Base-by-base conservation (phyloP, 108 stramenopile genomes). In the Tribonema minus region DNA sequence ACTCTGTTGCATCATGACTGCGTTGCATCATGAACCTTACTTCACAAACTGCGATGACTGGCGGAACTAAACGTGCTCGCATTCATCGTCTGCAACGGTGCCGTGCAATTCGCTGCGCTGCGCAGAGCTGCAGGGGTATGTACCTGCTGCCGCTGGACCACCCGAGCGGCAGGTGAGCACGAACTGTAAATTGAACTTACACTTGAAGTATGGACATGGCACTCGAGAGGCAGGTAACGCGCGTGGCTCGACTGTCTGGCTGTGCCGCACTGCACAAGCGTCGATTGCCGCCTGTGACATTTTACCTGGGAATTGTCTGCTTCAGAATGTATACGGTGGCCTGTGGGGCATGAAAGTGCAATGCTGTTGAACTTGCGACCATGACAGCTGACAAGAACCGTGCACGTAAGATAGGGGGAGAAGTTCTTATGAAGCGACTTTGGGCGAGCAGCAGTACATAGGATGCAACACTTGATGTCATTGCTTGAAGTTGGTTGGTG, bases 101-200 rank as follows among this genome's bases (percentile, higher is more conserved):
- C n/a, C n/a, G n/a, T n/a, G n/a, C 20, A 54, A 9, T 54, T 15
- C 20, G 20, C 9, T 20, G 9, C 46, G 20, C 20, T 20, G 9
- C 20, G 0, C 81, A 90, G 60, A 87, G 95, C 80, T 95, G 95
- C 70, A 40, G 69, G 25, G 89, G 92, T 69, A 86, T 95, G 89
- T 88, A 92, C 68, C 74, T 98, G 0, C 81, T 92, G 23, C 90
- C 90, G 5, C 73, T 25, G 15, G 91, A 89, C 0, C 95, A 96
- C 83, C 94, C 96, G 20, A 90, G 86, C 34, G 92, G 15, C 46
- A 9, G 46, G 46, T 54, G 46, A 54, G 46, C n/a, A n/a, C n/a
- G n/a, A n/a, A n/a, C n/a, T n/a, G n/a, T n/a, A n/a, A n/a, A n/a
- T n/a, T n/a, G n/a, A n/a, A n/a, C n/a, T n/a, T n/a, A n/a, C n/a